Conservation (phyloP, 768 basidiomycete species). For the Xerocomellus amylosporus region DNA sequence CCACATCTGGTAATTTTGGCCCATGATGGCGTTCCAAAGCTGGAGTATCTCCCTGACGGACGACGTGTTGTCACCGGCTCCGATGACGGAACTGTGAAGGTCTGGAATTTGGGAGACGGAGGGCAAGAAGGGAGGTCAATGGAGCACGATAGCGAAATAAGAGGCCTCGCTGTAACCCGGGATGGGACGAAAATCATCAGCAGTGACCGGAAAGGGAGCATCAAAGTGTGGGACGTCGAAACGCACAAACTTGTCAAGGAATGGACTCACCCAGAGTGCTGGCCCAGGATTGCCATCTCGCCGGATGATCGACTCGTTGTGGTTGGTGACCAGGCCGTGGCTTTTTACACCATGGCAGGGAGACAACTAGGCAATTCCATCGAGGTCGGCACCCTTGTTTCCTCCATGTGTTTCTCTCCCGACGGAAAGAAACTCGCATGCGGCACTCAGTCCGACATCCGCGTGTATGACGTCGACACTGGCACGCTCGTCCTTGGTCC, state of each 20-base stretch:
- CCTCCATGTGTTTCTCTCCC: background rate
- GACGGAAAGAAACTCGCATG: constrained; percentile 1
- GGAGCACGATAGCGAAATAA: no score
- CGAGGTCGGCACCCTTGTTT: background rate
- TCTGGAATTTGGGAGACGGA: background rate
- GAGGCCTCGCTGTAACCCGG: background rate
- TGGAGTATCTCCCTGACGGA: constrained; percentile 9
- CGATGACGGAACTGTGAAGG: background rate
- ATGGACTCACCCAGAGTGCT: background rate
- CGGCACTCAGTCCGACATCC: background rate
- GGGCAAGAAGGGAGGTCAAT: background rate
- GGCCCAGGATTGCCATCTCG: background rate
- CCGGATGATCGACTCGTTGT: constrained; percentile 1
- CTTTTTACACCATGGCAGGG: background rate
- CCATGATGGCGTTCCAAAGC: fast-evolving
- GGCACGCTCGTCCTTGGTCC: background rate
- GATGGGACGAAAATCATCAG: constrained; percentile 5
- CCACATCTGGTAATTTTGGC: background rate
- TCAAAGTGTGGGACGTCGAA: constrained; percentile 4
- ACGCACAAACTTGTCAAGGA: background rate
- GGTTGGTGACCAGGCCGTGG: background rate
- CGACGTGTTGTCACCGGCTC: background rate
- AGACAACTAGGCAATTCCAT: background rate
- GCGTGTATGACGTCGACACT: background rate
- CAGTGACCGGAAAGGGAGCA: background rate